These are phyloP conservation scores for Trichomonas vaginalis DNA, from an alignment of 208 protist genomes.

Conservation along the genomic window DNA sequence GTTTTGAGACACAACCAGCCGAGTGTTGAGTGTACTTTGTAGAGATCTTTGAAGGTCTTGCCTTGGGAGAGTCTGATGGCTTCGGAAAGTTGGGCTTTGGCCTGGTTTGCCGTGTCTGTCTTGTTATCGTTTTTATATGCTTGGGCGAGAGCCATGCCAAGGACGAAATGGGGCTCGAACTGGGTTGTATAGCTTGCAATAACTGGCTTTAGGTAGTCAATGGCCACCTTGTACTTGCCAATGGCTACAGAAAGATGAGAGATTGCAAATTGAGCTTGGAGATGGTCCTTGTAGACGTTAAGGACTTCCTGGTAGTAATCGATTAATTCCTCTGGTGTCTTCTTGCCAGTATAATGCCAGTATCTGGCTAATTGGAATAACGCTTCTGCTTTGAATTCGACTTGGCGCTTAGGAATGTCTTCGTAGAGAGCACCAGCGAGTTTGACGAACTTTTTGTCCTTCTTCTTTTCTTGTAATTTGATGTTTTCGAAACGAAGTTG, in stretches of 20 bases:
- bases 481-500: background rate
- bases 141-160: background rate
- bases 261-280: background rate
- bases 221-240: background rate
- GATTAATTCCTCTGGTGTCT: background rate
- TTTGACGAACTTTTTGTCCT: background rate
- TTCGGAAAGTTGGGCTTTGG: background rate
- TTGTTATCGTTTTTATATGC: background rate
- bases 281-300: background rate
- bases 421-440: background rate
- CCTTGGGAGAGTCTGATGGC: background rate
- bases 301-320: background rate
- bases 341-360: background rate
- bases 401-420: background rate
- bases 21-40: background rate
- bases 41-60: background rate
- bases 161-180: background rate
- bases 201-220: background rate
- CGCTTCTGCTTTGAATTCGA: background rate
- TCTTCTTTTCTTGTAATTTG: background rate
- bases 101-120: too few relatives aligned
- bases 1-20: background rate
- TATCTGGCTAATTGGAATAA: background rate
- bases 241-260: background rate
- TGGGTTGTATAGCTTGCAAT: too few relatives aligned